Percentiles rank a stretch among this genome's conserved stretches.
phyloP scores from a whole-genome alignment of 2,329 filamentous ascomycete genomes.

The Albophoma yamanashiensis region DNA sequence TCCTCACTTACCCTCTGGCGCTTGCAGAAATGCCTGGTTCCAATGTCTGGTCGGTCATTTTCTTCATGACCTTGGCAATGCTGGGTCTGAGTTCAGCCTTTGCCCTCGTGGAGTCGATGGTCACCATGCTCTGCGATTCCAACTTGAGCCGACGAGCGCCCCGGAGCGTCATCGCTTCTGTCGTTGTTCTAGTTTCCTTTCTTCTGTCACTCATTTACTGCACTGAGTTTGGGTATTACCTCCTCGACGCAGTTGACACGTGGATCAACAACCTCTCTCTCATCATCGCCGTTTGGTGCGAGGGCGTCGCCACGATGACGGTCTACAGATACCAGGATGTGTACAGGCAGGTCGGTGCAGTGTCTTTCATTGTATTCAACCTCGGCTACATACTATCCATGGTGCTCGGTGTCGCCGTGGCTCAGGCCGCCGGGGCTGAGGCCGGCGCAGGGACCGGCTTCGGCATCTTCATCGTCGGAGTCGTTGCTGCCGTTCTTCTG shows the following conservation, averaged over 20 bases:
- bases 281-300: slow-evolving; percentile 38
- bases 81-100: background rate
- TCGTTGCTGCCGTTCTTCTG: slow-evolving; percentile 21
- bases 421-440: slow-evolving; percentile 27
- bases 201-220: slow-evolving; percentile 41
- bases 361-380: slow-evolving; percentile 30
- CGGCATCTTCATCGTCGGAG: slow-evolving; percentile 31
- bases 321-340: slow-evolving; percentile 37
- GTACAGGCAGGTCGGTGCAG: slow-evolving; percentile 25
- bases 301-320: slow-evolving; percentile 38
- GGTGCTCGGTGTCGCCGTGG: slow-evolving; percentile 34
- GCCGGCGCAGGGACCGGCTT: slow-evolving; percentile 37
- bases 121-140: slow-evolving; percentile 37
- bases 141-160: slow-evolving; percentile 24
- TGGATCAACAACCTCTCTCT: slow-evolving; percentile 42
- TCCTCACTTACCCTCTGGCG: background rate
- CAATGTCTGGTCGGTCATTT: background rate
- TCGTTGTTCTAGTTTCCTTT: slow-evolving; percentile 31
- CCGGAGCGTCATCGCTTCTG: slow-evolving; percentile 30
- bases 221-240: slow-evolving; percentile 29
- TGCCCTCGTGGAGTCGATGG: slow-evolving; percentile 20
- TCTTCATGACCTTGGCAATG: background rate
- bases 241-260: slow-evolving; percentile 38
- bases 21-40: background rate
- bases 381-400: slow-evolving; percentile 36